phyloP scores from a whole-genome alignment of 257 asterid genomes.

The Paulownia fortunei region DNA sequence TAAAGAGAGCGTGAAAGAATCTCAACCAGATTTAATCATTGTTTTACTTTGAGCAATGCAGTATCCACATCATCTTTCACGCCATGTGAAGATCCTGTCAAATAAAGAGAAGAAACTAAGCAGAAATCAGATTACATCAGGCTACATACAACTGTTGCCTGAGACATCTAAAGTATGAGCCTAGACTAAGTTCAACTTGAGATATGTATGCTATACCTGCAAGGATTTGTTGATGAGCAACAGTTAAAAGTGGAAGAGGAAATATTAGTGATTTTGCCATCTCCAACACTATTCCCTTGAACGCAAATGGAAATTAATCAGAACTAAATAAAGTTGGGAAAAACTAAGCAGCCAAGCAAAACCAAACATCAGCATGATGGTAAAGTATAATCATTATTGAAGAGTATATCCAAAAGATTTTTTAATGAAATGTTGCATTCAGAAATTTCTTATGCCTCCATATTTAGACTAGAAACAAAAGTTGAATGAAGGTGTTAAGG shows the following conservation, averaged over 20 bases:
- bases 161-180: background rate
- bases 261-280: conserved; percentile 71
- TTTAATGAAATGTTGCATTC: background rate
- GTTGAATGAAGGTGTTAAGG: background rate
- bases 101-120: conserved; percentile 23
- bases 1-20: conserved; percentile 27
- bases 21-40: conserved; percentile 17
- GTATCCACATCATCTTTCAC: conserved; percentile 49
- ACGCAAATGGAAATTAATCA: conserved; percentile 32
- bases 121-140: conserved; percentile 20
- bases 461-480: background rate
- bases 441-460: background rate
- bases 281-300: conserved; percentile 75
- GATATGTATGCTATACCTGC: conserved; percentile 61
- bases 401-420: background rate
- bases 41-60: conserved; percentile 65
- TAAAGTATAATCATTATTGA: conserved; percentile 16
- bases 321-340: conserved; percentile 14
- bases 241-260: conserved; percentile 80
- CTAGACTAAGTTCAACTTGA: conserved; percentile 1
- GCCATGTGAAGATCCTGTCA: conserved; percentile 67
- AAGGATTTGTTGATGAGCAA: conserved; percentile 92
- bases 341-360: conserved; percentile 8
- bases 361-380: conserved; percentile 6
- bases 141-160: background rate